Percentiles rank a stretch among this genome's conserved stretches.
These are phyloP conservation scores for Cercospora zeina DNA, from an alignment of 2,329 filamentous ascomycete species.

Conservation along the genomic window DNA sequence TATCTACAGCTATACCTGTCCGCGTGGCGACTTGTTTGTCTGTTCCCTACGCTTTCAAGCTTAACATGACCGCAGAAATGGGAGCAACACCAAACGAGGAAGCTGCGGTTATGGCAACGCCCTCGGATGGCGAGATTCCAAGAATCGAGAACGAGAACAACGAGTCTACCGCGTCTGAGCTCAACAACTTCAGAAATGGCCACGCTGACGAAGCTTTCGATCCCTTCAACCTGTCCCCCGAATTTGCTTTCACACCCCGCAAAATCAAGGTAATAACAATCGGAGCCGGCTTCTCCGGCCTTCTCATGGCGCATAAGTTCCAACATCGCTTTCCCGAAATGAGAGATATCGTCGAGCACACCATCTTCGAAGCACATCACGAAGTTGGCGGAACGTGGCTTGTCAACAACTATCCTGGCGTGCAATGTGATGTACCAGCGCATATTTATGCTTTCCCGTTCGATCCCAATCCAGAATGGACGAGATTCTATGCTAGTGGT, in stretches of 20 bases:
- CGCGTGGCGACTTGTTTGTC: background rate
- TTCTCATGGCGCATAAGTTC: conserved; percentile 13
- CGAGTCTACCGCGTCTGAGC: background rate
- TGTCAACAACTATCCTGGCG: conserved; percentile 13
- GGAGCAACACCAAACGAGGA: background rate
- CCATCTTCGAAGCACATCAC: conserved; percentile 9
- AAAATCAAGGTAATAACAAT: conserved; percentile 16
- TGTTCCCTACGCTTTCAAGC: background rate
- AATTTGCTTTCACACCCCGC: background rate
- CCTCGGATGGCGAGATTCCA: background rate
- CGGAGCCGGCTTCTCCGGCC: conserved; percentile 19
- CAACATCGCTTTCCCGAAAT: conserved; percentile 11
- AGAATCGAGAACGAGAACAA: background rate
- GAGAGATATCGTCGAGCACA: background rate
- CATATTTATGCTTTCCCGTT: conserved; percentile 20
- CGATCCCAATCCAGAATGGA: conserved; percentile 21
- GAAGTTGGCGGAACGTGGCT: conserved; percentile 20
- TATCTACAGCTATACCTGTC: background rate
- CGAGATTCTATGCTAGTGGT: conserved; percentile 42
- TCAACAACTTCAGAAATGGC: background rate
- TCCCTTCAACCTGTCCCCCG: background rate
- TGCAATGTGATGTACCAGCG: conserved; percentile 14
- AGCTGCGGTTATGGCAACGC: background rate
- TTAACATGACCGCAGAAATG: background rate
- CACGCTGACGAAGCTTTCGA: background rate